Percentiles rank a stretch among this genome's conserved stretches.
Evolutionary conservation across 345 rosid species (phyloP).

Genomic region (Arabis alpina): DNA sequence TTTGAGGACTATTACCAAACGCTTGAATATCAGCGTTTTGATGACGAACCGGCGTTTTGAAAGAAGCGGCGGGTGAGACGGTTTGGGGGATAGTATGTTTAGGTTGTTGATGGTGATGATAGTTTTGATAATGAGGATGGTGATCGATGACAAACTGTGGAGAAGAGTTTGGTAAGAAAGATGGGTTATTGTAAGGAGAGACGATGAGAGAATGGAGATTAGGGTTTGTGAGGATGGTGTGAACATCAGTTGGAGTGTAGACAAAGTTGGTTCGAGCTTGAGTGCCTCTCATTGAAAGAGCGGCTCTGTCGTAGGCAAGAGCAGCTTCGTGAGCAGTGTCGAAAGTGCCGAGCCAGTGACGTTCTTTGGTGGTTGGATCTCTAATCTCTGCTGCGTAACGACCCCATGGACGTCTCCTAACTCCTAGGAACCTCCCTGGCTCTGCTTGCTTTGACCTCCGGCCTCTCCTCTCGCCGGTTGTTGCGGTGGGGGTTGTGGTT

Average conservation of each 20-base stretch:
- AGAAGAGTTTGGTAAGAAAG: constrained; percentile 50
- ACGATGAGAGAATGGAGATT: constrained; percentile 48
- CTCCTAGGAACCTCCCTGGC: constrained; percentile 92
- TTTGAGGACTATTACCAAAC: constrained; percentile 42
- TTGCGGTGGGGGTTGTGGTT: constrained; percentile 14
- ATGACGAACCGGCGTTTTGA: constrained; percentile 40
- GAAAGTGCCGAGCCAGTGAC: constrained; percentile 98
- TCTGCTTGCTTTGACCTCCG: constrained; percentile 85
- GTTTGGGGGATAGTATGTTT: constrained; percentile 35
- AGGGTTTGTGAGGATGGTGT: constrained; percentile 48
- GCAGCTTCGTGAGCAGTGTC: constrained; percentile 99
- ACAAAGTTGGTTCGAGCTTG: constrained; percentile 92
- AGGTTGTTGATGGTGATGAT: constrained; percentile 32
- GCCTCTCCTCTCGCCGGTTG: constrained; percentile 63
- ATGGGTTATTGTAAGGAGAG: constrained; percentile 58
- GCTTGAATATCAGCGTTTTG: constrained; percentile 35
- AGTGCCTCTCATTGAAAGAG: constrained; percentile 91
- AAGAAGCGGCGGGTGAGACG: constrained; percentile 30
- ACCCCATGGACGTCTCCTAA: constrained; percentile 95
- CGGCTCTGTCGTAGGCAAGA: constrained; percentile 95
- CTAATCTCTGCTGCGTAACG: constrained; percentile 96
- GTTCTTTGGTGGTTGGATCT: constrained; percentile 95
- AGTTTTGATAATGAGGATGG: constrained; percentile 39
- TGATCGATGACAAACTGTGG: constrained; percentile 47
- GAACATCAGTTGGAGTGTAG: constrained; percentile 53